Percentiles rank a stretch among this genome's conserved stretches.
phyloP scores from a whole-genome alignment of 176 grass and related monocot species.

The Canna indica region DNA sequence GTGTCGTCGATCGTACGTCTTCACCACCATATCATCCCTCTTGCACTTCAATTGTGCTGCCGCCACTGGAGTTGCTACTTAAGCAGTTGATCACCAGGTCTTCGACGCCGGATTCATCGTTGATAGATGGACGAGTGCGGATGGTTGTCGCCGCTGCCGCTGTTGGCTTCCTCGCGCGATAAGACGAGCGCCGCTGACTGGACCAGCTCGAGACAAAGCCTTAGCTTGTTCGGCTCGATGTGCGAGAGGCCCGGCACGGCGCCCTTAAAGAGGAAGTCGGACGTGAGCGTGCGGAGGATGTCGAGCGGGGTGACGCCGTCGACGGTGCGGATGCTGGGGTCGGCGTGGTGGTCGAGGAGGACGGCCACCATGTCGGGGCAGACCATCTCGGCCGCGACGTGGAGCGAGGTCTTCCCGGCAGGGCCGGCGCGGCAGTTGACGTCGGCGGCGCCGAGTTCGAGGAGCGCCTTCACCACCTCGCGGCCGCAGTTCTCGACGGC shows the following conservation, averaged over 20 bases:
- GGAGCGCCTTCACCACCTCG: conserved; percentile 94
- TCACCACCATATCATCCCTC: no score
- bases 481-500: conserved; percentile 78
- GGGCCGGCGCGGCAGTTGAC: conserved; percentile 70
- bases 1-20: no score
- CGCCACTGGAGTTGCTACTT: no score
- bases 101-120: conserved; percentile 30
- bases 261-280: conserved; percentile 98
- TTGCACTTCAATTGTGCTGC: background rate
- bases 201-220: conserved; percentile 93
- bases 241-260: conserved; percentile 82
- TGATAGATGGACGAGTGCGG: conserved; percentile 17
- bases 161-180: conserved; percentile 48
- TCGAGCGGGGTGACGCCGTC: conserved; percentile 80
- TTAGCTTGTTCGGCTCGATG: conserved; percentile 94
- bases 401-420: conserved; percentile 73
- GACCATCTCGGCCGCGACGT: conserved; percentile 86
- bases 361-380: conserved; percentile 92
- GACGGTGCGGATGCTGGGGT: conserved; percentile 70
- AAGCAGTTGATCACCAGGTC: conserved; percentile 30
- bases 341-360: conserved; percentile 94
- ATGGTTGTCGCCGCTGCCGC: background rate
- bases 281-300: conserved; percentile 82
- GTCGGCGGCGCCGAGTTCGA: conserved; percentile 88
- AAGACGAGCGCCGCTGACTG: conserved; percentile 85